Evolutionary conservation across 345 rosid genomes (phyloP).

Genomic region (Hibiscus syriacus): DNA sequence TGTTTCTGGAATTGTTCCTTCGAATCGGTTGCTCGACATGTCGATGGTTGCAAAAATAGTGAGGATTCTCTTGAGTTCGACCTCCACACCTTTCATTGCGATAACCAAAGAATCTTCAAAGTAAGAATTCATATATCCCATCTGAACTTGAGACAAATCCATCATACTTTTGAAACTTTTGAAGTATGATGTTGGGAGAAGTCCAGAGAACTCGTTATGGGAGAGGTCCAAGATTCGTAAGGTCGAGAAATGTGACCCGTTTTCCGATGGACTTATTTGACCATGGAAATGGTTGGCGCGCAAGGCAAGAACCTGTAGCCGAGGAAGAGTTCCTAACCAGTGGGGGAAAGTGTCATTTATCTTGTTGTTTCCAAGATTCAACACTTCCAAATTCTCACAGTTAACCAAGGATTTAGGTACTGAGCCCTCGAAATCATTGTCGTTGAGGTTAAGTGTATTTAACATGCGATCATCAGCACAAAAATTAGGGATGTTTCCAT

Average conservation of each 20-base stretch:
- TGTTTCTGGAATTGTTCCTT: not conserved
- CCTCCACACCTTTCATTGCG: not conserved
- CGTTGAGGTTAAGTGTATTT: not conserved
- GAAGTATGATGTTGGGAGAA: not conserved
- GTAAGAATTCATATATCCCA: not conserved
- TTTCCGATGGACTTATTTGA: not conserved
- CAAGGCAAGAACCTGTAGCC: not conserved
- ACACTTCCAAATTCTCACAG: not conserved
- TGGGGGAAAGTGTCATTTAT: not conserved
- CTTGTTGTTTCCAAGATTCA: constrained; percentile 11
- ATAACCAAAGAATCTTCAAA: too few species aligned
- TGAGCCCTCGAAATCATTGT: constrained; percentile 2
- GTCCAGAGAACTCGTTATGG: not conserved
- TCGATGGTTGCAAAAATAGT: constrained; percentile 16
- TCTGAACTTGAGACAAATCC: not conserved
- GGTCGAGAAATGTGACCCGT: not conserved
- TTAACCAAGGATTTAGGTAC: constrained; percentile 4
- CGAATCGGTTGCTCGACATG: constrained; percentile 14
- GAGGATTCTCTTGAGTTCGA: not conserved
- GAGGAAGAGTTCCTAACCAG: not conserved
- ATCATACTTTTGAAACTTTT: not conserved
- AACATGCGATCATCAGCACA: too few species aligned
- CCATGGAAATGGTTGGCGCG: not conserved
- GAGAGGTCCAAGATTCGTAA: not conserved
- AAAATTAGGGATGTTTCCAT: too few species aligned